These are phyloP conservation scores for Cruciata laevipes DNA, from an alignment of 257 asterid genomes.

Conservation along the genomic window DNA sequence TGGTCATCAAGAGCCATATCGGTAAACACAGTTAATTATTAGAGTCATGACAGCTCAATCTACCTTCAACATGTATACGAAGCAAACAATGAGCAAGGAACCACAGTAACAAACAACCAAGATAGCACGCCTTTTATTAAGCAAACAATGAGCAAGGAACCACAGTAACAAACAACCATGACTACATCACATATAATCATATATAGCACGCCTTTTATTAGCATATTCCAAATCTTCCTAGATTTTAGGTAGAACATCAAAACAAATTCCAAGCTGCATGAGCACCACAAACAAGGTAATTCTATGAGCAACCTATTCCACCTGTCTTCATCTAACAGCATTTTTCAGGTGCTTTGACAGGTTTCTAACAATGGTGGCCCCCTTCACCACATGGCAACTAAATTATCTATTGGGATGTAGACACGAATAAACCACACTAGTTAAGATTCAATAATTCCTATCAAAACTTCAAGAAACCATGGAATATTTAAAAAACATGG, in stretches of 20 bases:
- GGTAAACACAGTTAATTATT: neutral
- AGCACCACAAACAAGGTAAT: neutral
- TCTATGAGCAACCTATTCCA: neutral
- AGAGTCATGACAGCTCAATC: neutral
- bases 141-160: neutral
- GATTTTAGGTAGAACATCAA: neutral
- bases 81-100: neutral
- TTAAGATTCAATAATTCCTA: neutral
- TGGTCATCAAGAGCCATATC: neutral
- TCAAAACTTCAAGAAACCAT: neutral
- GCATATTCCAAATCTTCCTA: neutral
- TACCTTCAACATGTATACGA: neutral
- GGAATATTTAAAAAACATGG: too few relatives aligned
- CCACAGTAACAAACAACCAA: neutral
- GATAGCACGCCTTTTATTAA: too few relatives aligned
- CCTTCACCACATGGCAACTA: neutral
- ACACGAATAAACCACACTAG: neutral
- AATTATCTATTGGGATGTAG: neutral
- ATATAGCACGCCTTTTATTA: neutral
- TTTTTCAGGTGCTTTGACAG: neutral
- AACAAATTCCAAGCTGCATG: neutral
- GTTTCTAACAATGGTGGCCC: slow-evolving; percentile 1
- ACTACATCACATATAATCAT: neutral
- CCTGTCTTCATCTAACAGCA: neutral
- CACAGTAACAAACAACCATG: neutral